A percentile compares a stretch with the other conserved stretches of the same genome.
phyloP scores from a whole-genome alignment of 192 early-diverging fungal species.

The Entomortierella parvispora region DNA sequence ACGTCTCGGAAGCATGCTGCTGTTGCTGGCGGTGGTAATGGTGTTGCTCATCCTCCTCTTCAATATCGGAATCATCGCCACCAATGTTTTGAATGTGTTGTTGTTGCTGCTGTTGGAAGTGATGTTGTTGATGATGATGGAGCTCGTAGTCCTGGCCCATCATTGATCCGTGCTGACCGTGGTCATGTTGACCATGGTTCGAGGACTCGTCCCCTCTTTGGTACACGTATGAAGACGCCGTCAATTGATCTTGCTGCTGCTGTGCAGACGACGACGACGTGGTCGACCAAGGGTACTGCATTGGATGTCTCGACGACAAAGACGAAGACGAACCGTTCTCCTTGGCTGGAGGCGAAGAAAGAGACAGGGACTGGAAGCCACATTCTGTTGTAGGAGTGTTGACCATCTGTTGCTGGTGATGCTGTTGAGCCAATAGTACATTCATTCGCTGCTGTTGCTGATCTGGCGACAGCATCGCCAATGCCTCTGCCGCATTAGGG shows the following conservation, averaged over 20 bases:
- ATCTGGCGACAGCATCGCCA: constrained; percentile 10
- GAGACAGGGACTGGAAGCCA: constrained; percentile 37
- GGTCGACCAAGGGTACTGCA: neutral
- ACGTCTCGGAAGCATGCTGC: neutral
- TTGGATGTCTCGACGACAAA: constrained; percentile 2
- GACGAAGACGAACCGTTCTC: constrained; percentile 19
- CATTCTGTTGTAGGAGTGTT: constrained; percentile 49
- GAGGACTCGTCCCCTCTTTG: constrained; percentile 1
- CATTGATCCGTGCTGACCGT: neutral
- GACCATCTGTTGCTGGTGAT: constrained; percentile 15
- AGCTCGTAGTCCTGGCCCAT: neutral
- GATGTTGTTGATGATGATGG: neutral
- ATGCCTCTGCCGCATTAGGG: neutral
- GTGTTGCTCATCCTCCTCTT: neutral
- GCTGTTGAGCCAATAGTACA: constrained; percentile 29
- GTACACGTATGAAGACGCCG: constrained; percentile 10
- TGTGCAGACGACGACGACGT: constrained; percentile 5
- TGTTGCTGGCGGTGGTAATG: constrained; percentile 14
- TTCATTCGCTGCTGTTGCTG: constrained; percentile 42
- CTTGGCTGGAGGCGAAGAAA: constrained; percentile 40
- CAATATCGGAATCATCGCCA: too few relatives aligned
- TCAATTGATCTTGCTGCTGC: constrained; percentile 12
- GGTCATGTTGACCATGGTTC: neutral
- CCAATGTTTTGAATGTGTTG: too few relatives aligned
- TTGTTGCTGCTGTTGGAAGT: neutral